Evolutionary conservation across 345 rosid genomes (phyloP).

Genomic region (Psidium friedrichsthalianum): DNA sequence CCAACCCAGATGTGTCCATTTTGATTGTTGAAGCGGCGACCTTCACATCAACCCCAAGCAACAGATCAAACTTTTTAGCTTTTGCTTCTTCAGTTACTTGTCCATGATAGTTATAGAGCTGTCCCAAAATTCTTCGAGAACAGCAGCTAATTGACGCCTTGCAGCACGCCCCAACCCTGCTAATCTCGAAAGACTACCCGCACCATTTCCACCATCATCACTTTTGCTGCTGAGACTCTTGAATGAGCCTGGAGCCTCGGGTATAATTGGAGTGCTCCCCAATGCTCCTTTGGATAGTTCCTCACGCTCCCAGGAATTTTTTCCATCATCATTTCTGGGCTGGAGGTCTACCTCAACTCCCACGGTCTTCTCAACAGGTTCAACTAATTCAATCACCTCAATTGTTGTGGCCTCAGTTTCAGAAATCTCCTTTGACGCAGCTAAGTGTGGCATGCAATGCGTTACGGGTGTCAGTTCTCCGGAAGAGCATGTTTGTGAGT

Average conservation of each 20-base stretch:
- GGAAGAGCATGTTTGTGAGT: constrained; percentile 6
- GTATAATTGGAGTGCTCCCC: constrained; percentile 27
- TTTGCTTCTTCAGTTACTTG: constrained; percentile 57
- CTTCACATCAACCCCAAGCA: constrained; percentile 44
- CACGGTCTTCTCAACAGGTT: constrained; percentile 41
- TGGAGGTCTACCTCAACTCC: constrained; percentile 30
- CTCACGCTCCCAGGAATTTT: constrained; percentile 60
- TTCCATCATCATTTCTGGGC: constrained; percentile 51
- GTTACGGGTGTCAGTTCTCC: constrained; percentile 7
- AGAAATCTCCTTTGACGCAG: constrained; percentile 19
- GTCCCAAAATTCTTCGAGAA: constrained; percentile 93
- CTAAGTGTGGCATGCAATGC: constrained; percentile 4
- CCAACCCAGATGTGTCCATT: constrained; percentile 25
- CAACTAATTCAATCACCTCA: constrained; percentile 24
- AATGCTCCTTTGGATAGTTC: constrained; percentile 41
- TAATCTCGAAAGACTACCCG: constrained; percentile 89
- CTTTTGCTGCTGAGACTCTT: constrained; percentile 71
- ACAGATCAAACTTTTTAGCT: constrained; percentile 43
- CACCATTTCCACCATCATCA: constrained; percentile 78
- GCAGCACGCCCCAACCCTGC: constrained; percentile 97
- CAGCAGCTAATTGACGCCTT: constrained; percentile 61
- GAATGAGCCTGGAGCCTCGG: constrained; percentile 78
- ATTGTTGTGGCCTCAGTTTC: constrained; percentile 24
- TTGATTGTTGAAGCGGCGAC: constrained; percentile 20
- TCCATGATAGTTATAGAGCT: constrained; percentile 74